Percentiles rank a stretch among this genome's conserved stretches.
Conservation (phyloP, 169 alveolate genomes). For the Eimeria acervulina region DNA sequence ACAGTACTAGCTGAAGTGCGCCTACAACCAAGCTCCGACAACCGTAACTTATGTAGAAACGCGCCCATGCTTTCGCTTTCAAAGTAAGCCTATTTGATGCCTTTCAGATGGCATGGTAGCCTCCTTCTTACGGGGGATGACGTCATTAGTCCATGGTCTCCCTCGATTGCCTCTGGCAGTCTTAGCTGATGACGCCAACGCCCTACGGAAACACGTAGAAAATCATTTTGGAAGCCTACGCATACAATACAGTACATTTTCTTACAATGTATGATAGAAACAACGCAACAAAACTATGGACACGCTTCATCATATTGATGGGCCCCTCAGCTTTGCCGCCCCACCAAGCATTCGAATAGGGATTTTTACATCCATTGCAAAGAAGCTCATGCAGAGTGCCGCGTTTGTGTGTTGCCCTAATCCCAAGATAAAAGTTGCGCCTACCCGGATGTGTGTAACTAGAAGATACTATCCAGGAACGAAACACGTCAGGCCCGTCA, state of each 20-base stretch:
- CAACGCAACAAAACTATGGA: background rate
- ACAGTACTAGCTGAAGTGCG: background rate
- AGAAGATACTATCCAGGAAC: background rate
- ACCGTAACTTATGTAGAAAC: background rate
- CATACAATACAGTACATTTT: too few relatives aligned
- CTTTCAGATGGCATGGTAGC: background rate
- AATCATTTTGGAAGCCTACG: too few relatives aligned
- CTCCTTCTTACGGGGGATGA: constrained; percentile 37
- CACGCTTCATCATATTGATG: background rate
- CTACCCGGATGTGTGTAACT: constrained; percentile 54
- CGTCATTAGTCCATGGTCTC: constrained; percentile 47
- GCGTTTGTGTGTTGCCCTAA: background rate
- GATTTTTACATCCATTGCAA: background rate
- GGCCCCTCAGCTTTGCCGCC: background rate
- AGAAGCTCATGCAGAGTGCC: background rate
- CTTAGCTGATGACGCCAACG: constrained; percentile 26
- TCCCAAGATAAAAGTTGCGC: background rate
- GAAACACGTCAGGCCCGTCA: constrained; percentile 32
- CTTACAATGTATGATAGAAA: background rate
- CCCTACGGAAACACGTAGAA: background rate
- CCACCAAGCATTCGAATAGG: background rate
- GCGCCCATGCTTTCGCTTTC: background rate
- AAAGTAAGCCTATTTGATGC: background rate
- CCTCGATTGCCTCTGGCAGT: constrained; percentile 23
- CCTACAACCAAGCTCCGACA: background rate